phyloP scores from a whole-genome alignment of 257 asterid species.

The Lithospermum erythrorhizon region DNA sequence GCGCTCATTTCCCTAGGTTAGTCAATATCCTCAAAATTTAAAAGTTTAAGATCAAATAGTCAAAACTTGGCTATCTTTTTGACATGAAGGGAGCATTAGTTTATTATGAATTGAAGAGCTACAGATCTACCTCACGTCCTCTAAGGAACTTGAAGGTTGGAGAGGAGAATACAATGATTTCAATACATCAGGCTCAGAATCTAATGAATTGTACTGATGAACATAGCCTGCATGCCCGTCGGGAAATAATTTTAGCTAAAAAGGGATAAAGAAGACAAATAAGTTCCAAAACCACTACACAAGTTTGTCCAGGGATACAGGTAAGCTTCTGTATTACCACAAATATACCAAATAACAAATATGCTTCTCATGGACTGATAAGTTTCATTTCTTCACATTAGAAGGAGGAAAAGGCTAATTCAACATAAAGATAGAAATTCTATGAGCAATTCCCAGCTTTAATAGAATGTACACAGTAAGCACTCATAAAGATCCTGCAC shows the following conservation, averaged over 20 bases:
- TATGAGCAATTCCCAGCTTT: slow-evolving; percentile 1
- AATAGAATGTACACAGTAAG: slow-evolving; percentile 29
- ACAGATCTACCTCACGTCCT: slow-evolving; percentile 62
- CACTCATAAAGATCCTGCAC: slow-evolving; percentile 76
- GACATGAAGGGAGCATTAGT: too few species aligned
- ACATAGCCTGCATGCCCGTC: slow-evolving; percentile 64
- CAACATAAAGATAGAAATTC: neutral
- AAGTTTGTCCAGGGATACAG: neutral
- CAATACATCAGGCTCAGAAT: slow-evolving; percentile 91
- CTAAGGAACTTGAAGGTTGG: slow-evolving; percentile 79
- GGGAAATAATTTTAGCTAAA: slow-evolving; percentile 5
- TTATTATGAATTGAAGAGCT: slow-evolving; percentile 10
- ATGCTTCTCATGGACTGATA: neutral
- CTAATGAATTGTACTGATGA: slow-evolving; percentile 78
- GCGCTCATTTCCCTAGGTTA: neutral
- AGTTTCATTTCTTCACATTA: slow-evolving; percentile 4
- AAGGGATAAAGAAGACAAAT: too few species aligned
- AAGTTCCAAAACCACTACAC: too few species aligned
- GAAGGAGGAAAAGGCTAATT: neutral
- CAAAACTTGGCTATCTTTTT: too few species aligned
- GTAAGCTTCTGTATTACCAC: neutral
- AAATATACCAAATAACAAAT: too few species aligned
- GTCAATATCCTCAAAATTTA: too few species aligned
- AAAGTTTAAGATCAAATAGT: too few species aligned
- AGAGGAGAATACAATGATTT: slow-evolving; percentile 90